Conservation (phyloP, 345 rosid species). For the Lepidium sativum region DNA sequence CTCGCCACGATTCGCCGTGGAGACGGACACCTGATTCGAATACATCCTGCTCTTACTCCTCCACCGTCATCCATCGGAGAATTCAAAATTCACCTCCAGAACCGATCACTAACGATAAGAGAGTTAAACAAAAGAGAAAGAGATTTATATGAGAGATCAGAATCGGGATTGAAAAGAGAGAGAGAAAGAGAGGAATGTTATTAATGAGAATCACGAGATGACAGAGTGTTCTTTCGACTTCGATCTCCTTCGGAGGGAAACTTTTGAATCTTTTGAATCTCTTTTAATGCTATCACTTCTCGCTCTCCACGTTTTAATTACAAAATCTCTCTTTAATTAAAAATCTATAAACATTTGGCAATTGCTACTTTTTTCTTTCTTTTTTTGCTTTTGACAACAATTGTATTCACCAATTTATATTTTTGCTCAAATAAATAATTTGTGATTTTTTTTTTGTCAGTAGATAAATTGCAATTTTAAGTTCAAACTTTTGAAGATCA, state of each 20-base stretch:
- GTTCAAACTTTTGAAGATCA: not conserved
- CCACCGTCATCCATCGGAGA: slow-evolving; percentile 19
- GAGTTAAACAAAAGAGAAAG: not conserved
- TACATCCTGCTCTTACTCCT: slow-evolving; percentile 20
- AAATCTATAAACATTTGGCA: not conserved
- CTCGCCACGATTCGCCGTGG: slow-evolving; percentile 19
- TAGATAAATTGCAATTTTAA: not conserved
- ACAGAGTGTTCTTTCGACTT: slow-evolving; percentile 9
- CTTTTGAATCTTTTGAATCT: slow-evolving; percentile 18
- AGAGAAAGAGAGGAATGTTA: not conserved
- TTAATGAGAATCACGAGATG: slow-evolving; percentile 29
- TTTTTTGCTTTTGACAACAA: not conserved
- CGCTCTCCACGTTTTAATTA: not conserved
- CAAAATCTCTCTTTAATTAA: not conserved
- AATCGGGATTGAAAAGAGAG: slow-evolving; percentile 9
- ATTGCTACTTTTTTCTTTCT: not conserved
- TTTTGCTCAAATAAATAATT: not conserved
- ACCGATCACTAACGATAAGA: not conserved
- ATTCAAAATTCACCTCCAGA: not conserved
- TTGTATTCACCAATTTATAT: not conserved
- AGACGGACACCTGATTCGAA: slow-evolving; percentile 9
- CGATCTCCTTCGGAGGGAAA: slow-evolving; percentile 25
- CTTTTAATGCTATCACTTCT: slow-evolving; percentile 16
- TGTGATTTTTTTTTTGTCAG: too few species aligned
- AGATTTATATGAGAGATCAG: not conserved